Evolutionary conservation across 2,329 filamentous ascomycete species (phyloP).

Genomic region (Colletotrichum graminicola): DNA sequence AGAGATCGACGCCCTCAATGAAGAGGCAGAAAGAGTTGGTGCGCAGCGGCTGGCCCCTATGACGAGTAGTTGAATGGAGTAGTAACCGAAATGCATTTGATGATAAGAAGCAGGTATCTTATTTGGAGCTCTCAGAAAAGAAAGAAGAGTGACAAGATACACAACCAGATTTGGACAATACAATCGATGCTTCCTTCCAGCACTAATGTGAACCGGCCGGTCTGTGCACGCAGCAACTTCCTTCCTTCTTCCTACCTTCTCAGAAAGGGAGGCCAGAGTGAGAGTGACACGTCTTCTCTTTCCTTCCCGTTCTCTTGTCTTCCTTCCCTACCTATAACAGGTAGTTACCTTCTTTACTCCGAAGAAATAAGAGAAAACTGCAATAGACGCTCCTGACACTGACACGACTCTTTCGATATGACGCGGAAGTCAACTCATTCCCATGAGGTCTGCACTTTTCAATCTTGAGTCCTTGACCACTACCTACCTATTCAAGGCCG

Average conservation of each 20-base stretch:
- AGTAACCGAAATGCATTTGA: not conserved
- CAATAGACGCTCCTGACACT: not conserved
- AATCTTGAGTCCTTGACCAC: no score
- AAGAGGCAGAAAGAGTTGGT: slow-evolving; percentile 62
- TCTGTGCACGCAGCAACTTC: no score
- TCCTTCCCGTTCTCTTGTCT: not conserved
- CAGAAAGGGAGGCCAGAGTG: not conserved
- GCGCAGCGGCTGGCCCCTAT: slow-evolving; percentile 43
- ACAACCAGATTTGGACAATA: not conserved
- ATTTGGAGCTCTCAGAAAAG: not conserved
- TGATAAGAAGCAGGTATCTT: not conserved
- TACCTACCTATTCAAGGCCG: no score
- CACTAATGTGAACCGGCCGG: not conserved
- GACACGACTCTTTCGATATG: no score
- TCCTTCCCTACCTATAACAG: not conserved
- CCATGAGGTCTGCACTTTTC: no score
- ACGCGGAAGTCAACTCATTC: not conserved
- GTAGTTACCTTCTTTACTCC: no score
- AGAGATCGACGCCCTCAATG: slow-evolving; percentile 68
- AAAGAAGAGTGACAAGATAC: not conserved
- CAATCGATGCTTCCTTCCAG: not conserved
- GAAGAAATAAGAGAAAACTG: no score
- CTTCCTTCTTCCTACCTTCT: not conserved
- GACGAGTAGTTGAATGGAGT: not conserved
- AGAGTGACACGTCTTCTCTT: not conserved